Base-by-base conservation (phyloP, 306 rosid species). In the Pterocarpus santalinus region DNA sequence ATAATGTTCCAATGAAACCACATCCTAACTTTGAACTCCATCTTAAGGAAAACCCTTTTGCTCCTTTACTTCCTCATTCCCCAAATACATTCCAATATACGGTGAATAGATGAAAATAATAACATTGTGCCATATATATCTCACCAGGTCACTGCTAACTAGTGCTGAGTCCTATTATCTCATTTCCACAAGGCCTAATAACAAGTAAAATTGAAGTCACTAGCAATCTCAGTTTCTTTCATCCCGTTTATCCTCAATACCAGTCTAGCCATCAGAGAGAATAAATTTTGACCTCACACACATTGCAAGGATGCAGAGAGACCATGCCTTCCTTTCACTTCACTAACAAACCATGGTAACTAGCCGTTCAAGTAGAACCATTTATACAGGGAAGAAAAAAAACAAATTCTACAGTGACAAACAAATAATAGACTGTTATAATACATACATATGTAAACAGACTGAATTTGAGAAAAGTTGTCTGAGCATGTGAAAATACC, bases 401-500 rank as follows among this genome's bases (percentile, higher is more conserved):
- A 79, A 44, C 72, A 52, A 53, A 65, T 63, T 36, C 70, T 80
- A 53, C 79, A 66, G 47, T 77, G 66, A 81, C 78, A 47, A 82
- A 82, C 62, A 49, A 80, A 79, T 41, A 61, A 77, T 52, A 53
- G 52, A 75, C 8, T 70, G 61, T 68, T 30, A 38, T 65, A 12
- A 49, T 56, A 86, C 81, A 72, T 74, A 76, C 79, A 83, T 65
- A 57, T 77, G 72, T 35, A 73, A 87, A 49, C 68, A 70, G 71
- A 82, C 65, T 34, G 70, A 79, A 72, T 73, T 30, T 43, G 52
- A 73, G 51, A 43, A 75, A 53, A 70, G 36, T 41, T 72, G 61
- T 81, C 73, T 72, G 68, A 65, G 74, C 69, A 73, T 41, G 75
- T 65, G 65, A 76, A 49, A 84, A 58, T 51, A 86, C 66, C 71